Percentiles rank a stretch among this genome's conserved stretches.
Evolutionary conservation across 805 yeast species (phyloP).

Genomic region (Wickerhamomyces bovis): DNA sequence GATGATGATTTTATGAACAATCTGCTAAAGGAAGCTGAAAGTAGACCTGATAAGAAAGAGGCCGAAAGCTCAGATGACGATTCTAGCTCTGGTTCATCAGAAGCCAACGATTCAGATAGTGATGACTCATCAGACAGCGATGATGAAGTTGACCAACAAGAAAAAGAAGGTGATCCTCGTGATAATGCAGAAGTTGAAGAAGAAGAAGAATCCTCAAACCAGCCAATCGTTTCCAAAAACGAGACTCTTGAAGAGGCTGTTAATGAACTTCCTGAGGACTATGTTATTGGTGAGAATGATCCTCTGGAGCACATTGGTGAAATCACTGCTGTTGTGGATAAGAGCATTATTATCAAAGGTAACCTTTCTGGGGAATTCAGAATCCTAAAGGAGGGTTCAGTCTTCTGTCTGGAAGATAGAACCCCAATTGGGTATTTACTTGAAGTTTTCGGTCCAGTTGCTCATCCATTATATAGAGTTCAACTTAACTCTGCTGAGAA

Average conservation of each 20-base stretch:
- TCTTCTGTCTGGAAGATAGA: constrained; percentile 71
- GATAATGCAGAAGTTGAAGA: constrained; percentile 13
- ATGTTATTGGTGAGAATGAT: constrained; percentile 49
- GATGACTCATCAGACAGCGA: constrained; percentile 9
- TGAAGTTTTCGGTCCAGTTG: constrained; percentile 87
- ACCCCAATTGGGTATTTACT: constrained; percentile 68
- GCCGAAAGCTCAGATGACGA: constrained; percentile 1
- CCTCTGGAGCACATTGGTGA: constrained; percentile 70
- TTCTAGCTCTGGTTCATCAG: constrained; percentile 6
- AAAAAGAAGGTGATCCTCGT: constrained; percentile 9
- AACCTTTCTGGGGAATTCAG: constrained; percentile 75
- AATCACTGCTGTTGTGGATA: constrained; percentile 63
- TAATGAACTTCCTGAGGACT: constrained; percentile 61
- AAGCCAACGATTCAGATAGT: constrained; percentile 14
- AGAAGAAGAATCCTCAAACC: constrained; percentile 14
- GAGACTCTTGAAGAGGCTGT: constrained; percentile 68
- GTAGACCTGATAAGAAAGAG: not conserved
- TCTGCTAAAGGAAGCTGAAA: constrained; percentile 2
- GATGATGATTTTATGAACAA: constrained; percentile 4
- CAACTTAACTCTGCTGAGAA: constrained; percentile 51
- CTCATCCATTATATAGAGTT: constrained; percentile 75
- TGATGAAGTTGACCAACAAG: constrained; percentile 1
- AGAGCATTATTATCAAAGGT: constrained; percentile 67
- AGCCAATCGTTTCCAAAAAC: constrained; percentile 71
- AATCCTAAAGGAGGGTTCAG: constrained; percentile 72